phyloP scores from a whole-genome alignment of 78 protist species.

The Pelomyxa schiedti region DNA sequence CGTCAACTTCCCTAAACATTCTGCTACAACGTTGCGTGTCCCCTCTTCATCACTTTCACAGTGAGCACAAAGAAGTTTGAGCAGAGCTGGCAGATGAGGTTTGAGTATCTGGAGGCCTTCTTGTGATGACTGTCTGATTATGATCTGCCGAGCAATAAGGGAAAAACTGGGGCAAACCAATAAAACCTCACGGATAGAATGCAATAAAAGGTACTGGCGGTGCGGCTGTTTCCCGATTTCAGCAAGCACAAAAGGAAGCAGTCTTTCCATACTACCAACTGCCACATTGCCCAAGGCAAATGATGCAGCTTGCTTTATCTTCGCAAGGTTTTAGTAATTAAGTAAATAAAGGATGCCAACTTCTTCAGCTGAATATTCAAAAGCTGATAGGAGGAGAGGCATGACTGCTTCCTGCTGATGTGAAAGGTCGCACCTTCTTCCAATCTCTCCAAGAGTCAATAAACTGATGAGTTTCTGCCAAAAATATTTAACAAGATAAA shows the following conservation, averaged over 20 bases:
- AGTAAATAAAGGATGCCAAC: too few species aligned
- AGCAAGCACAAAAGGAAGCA: constrained; percentile 55
- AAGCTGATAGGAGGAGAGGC: constrained; percentile 13
- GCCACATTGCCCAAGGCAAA: constrained; percentile 50
- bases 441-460: constrained; percentile 78
- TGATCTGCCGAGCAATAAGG: not conserved
- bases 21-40: constrained; percentile 79
- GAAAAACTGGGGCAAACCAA: too few species aligned
- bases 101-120: not conserved
- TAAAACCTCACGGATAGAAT: constrained; percentile 70
- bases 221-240: constrained; percentile 43
- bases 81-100: constrained; percentile 22
- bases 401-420: constrained; percentile 1
- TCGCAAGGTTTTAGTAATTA: too few species aligned
- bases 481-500: not conserved
- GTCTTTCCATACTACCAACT: constrained; percentile 32
- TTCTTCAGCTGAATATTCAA: constrained; percentile 61
- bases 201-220: constrained; percentile 72
- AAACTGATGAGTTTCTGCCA: constrained; percentile 42
- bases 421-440: constrained; percentile 49
- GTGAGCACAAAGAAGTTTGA: constrained; percentile 41
- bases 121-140: not conserved
- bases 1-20: constrained; percentile 81
- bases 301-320: constrained; percentile 71
- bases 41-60: constrained; percentile 77